A percentile compares a stretch with the other conserved stretches of the same genome.
These are phyloP conservation scores for Petunia secreta DNA, from an alignment of 257 asterid genomes.

Conservation along the genomic window DNA sequence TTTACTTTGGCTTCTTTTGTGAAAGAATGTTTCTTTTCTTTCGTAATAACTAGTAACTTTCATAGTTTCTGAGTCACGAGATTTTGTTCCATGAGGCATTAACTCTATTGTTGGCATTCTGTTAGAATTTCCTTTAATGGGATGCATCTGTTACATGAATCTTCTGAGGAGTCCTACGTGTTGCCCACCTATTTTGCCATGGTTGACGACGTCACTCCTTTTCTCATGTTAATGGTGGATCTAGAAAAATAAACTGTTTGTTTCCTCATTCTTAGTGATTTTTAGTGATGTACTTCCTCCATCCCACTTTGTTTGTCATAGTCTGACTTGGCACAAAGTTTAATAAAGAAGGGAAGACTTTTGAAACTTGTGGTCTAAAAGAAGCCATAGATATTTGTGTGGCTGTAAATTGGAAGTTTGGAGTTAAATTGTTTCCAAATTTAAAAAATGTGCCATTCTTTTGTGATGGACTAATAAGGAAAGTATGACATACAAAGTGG, in stretches of 20 bases:
- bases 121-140: constrained; percentile 16
- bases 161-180: not conserved
- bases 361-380: no score
- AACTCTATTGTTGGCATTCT: not conserved
- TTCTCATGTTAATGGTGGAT: not conserved
- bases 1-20: not conserved
- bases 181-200: constrained; percentile 11
- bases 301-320: no score
- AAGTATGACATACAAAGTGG: no score
- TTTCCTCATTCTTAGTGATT: constrained; percentile 10
- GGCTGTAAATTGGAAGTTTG: no score
- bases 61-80: not conserved
- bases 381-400: no score
- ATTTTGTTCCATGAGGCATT: constrained; percentile 13
- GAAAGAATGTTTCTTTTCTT: not conserved
- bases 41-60: not conserved
- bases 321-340: no score
- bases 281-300: not conserved
- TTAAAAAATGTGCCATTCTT: no score
- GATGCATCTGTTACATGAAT: not conserved
- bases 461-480: no score
- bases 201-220: constrained; percentile 1
- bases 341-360: no score
- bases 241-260: constrained; percentile 13
- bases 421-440: no score